Base-by-base conservation (phyloP, 139 green algal genomes). In the Dunaliella primolecta region DNA sequence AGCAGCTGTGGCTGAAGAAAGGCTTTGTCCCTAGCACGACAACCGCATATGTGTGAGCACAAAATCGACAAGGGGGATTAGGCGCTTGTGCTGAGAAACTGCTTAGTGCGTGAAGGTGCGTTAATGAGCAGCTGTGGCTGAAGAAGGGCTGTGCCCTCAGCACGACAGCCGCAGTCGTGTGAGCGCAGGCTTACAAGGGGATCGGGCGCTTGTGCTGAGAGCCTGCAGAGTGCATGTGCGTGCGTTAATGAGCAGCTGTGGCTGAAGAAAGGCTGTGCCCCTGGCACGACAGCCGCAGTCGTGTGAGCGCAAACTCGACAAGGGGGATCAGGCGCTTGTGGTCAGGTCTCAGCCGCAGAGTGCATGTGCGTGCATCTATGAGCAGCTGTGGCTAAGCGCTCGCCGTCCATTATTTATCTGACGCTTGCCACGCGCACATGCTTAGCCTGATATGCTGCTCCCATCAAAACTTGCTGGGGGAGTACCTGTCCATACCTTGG, bases 141-240 rank as follows among this genome's bases (percentile, higher is more conserved):
- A 3, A 78, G 56, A 72, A 20, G 20, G 56, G 56, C 56, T 3
- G 30, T 3, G 3, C 32, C 25, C 71, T 31, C 32, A 34, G 20
- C 15, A 11, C 71, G 20, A 34, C 25, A 35, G 32, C 71, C 15
- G 3, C 71, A 24, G 3, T 29, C 32, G 20, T 34, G 71, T 34
- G 71, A 11, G 20, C n/a, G n/a, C n/a, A n/a, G 23, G 56, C 23
- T 29, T 11, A 78, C 30, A 35, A 35, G 71, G 25, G 32, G 30
- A 3, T 3, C 71, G 25, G 15, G 3, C 71, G 15, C 71, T 3
- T 34, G 25, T 35, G 3, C 25, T n/a, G 21, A 3, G 25, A 83
- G 57, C 92, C 86, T 90, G 83, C 24, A 78, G 57, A 74, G 82
- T 35, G 32, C 31, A 25, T 3, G 36, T 32, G 7, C 85, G 79